Conservation (phyloP, 495 filamentous ascomycete species). For the Evernia prunastri region DNA sequence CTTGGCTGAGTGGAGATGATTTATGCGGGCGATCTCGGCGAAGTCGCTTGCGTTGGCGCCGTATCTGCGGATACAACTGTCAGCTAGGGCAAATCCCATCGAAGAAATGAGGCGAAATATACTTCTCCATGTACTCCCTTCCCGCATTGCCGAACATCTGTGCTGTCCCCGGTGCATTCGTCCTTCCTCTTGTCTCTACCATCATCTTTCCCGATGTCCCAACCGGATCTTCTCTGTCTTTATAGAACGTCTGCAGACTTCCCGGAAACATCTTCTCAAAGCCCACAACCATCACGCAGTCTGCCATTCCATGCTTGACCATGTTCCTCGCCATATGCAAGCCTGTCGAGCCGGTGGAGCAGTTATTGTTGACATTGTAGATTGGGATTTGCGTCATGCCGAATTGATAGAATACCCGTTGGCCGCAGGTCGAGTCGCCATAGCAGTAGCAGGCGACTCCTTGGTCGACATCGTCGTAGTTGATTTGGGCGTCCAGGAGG, state of each 20-base stretch:
- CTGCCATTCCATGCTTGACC: conserved; percentile 70
- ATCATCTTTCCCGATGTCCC: conserved; percentile 70
- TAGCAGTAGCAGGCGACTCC: conserved; percentile 98
- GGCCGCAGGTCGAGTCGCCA: conserved; percentile 89
- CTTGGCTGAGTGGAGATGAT: conserved; percentile 80
- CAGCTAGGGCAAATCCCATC: neutral
- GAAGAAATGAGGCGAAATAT: conserved; percentile 27
- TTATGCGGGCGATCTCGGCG: conserved; percentile 90
- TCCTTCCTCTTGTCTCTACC: conserved; percentile 68
- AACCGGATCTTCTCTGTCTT: conserved; percentile 71
- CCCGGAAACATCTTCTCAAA: conserved; percentile 98
- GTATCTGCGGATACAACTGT: conserved; percentile 46
- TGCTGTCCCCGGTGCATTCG: conserved; percentile 75
- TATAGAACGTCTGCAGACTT: conserved; percentile 70
- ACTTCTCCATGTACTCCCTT: conserved; percentile 92
- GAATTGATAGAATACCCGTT: conserved; percentile 98
- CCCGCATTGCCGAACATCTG: conserved; percentile 97
- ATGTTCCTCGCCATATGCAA: conserved; percentile 75
- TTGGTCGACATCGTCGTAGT: conserved; percentile 93
- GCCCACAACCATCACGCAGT: conserved; percentile 84
- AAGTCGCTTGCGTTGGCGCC: conserved; percentile 84
- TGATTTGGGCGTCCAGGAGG: conserved; percentile 89
- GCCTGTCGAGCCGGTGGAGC: conserved; percentile 86
- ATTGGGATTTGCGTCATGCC: conserved; percentile 94
- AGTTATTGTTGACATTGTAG: conserved; percentile 98